A percentile compares a stretch with the other conserved stretches of the same genome.
These are phyloP conservation scores for Cladosporium sphaerospermum DNA, from an alignment of 2,329 filamentous ascomycete genomes.

Conservation along the genomic window DNA sequence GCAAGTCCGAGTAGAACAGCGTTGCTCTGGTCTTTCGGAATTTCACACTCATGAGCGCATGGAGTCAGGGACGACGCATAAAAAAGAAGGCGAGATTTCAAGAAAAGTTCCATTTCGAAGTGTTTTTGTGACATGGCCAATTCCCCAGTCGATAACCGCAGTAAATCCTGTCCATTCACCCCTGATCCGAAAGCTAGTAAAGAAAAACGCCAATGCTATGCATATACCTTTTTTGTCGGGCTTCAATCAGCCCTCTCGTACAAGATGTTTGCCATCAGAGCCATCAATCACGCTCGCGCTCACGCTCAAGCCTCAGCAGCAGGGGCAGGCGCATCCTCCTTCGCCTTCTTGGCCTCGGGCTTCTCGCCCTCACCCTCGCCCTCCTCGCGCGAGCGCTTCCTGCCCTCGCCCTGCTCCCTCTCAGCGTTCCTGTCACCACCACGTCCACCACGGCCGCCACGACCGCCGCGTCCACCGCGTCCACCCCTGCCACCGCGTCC, in stretches of 20 bases:
- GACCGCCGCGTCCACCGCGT: constrained; percentile 20
- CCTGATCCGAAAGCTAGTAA: background rate
- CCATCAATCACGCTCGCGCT: background rate
- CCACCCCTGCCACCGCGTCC: constrained; percentile 22
- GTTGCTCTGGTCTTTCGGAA: too few species aligned
- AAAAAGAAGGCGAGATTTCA: too few species aligned
- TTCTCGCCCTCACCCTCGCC: constrained; percentile 12
- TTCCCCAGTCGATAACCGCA: too few species aligned
- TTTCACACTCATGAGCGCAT: too few species aligned
- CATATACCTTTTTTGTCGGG: background rate
- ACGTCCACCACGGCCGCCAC: constrained; percentile 20
- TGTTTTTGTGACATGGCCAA: too few species aligned
- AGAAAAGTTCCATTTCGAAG: too few species aligned
- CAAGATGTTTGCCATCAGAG: background rate
- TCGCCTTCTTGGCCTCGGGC: constrained; percentile 17
- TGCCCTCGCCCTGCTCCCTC: constrained; percentile 9
- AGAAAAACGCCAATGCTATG: constrained; percentile 10
- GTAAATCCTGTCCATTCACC: too few species aligned
- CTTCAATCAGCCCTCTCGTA: background rate
- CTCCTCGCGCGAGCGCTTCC: constrained; percentile 7
- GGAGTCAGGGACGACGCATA: too few species aligned
- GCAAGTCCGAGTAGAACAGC: too few species aligned
- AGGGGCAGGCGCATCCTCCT: constrained; percentile 13
- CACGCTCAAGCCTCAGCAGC: constrained; percentile 7
- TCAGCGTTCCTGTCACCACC: constrained; percentile 15